These are phyloP conservation scores for Lecanoromycetidae sp. DNA, from an alignment of 2,329 filamentous ascomycete genomes.

Conservation along the genomic window DNA sequence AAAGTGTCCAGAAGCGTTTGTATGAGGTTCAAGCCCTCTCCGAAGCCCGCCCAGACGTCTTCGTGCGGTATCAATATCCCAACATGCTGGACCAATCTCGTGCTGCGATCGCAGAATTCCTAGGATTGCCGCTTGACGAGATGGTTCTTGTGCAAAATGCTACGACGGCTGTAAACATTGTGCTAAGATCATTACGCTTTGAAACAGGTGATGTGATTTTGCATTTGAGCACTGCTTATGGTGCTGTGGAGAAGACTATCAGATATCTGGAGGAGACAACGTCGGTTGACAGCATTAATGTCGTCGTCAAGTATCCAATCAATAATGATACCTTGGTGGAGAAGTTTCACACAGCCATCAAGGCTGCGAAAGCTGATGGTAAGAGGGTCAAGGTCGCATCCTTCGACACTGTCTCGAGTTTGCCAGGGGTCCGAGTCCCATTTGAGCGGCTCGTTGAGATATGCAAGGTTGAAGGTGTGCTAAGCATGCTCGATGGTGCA, in stretches of 20 bases:
- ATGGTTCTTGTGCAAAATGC: constrained; percentile 74
- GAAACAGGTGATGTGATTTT: constrained; percentile 61
- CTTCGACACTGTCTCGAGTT: constrained; percentile 69
- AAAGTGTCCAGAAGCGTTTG: constrained; percentile 45
- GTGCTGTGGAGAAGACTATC: constrained; percentile 61
- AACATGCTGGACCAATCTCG: constrained; percentile 52
- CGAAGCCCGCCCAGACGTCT: constrained; percentile 61
- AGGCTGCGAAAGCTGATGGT: constrained; percentile 39
- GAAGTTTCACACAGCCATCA: constrained; percentile 49
- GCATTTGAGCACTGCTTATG: constrained; percentile 69
- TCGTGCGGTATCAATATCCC: constrained; percentile 59
- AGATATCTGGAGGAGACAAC: constrained; percentile 60
- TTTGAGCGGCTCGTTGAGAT: constrained; percentile 54
- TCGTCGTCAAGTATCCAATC: constrained; percentile 56
- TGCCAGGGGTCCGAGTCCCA: constrained; percentile 68
- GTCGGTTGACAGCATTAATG: constrained; percentile 37
- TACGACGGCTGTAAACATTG: constrained; percentile 63
- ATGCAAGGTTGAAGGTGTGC: constrained; percentile 54
- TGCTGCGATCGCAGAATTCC: constrained; percentile 48
- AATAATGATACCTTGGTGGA: constrained; percentile 54
- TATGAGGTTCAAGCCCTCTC: constrained; percentile 52
- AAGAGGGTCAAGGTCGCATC: constrained; percentile 55
- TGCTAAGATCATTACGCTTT: constrained; percentile 65
- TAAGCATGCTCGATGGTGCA: constrained; percentile 71
- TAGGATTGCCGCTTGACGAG: constrained; percentile 54